Evolutionary conservation across 2,329 filamentous ascomycete genomes (phyloP).

Genomic region (Colletotrichum lupini): DNA sequence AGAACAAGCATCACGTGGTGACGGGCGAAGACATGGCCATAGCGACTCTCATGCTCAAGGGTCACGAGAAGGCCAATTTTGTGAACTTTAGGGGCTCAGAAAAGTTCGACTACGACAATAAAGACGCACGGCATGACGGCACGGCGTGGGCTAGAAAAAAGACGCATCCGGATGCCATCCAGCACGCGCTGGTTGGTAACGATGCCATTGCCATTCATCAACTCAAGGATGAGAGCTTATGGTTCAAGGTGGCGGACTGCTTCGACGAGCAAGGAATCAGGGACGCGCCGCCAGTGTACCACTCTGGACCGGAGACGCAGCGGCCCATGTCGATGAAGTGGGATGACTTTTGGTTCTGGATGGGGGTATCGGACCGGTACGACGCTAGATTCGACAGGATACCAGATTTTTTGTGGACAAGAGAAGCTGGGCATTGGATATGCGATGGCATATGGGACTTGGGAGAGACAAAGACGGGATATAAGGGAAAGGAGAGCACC

Average conservation of each 20-base stretch:
- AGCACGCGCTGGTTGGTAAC: slow-evolving; percentile 40
- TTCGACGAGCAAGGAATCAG: slow-evolving; percentile 44
- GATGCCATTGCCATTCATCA: slow-evolving; percentile 42
- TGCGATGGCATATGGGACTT: slow-evolving; percentile 43
- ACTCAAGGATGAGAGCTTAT: slow-evolving; percentile 41
- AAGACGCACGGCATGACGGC: slow-evolving; percentile 41
- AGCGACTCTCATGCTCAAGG: slow-evolving; percentile 43
- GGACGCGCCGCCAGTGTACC: slow-evolving; percentile 9
- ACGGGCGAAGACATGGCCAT: slow-evolving; percentile 45
- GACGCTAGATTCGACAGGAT: slow-evolving; percentile 39
- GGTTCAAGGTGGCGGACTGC: slow-evolving; percentile 43
- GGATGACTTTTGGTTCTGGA: slow-evolving; percentile 40
- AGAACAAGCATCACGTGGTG: slow-evolving; percentile 40
- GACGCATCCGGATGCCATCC: slow-evolving; percentile 39
- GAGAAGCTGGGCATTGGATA: slow-evolving; percentile 38
- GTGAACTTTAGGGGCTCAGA: slow-evolving; percentile 44
- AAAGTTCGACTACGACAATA: slow-evolving; percentile 45
- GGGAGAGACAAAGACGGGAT: slow-evolving; percentile 37
- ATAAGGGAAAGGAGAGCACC: neutral
- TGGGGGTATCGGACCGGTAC: slow-evolving; percentile 37
- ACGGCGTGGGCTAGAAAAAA: slow-evolving; percentile 42
- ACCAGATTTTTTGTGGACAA: slow-evolving; percentile 38
- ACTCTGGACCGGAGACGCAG: slow-evolving; percentile 19
- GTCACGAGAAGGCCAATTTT: slow-evolving; percentile 39
- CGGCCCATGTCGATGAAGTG: slow-evolving; percentile 34